phyloP scores from a whole-genome alignment of 148 eudicot species.

The Camellia granthamiana region DNA sequence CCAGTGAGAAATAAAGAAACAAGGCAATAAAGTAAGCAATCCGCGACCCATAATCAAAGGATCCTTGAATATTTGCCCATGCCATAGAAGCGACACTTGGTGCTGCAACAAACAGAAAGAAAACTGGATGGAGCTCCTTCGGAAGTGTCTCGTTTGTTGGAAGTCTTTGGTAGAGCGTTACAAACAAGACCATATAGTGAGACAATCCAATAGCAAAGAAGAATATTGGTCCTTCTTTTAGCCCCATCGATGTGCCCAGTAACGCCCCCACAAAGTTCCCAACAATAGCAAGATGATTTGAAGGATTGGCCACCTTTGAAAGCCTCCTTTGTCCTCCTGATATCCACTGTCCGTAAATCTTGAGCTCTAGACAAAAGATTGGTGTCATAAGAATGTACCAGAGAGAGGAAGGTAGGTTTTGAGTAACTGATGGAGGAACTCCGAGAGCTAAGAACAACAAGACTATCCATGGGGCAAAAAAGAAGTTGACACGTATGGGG shows the following conservation, averaged over 20 bases:
- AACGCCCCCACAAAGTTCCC: conserved; percentile 92
- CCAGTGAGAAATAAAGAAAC: conserved; percentile 91
- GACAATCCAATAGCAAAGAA: conserved; percentile 92
- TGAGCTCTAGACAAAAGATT: conserved; percentile 63
- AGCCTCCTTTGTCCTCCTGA: conserved; percentile 88
- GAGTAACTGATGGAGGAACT: conserved; percentile 50
- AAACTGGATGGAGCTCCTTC: conserved; percentile 93
- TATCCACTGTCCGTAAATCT: conserved; percentile 98
- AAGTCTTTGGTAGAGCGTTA: conserved; percentile 86
- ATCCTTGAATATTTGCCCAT: conserved; percentile 80
- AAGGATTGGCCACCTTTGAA: conserved; percentile 87
- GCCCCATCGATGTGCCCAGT: conserved; percentile 88
- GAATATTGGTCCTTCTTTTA: conserved; percentile 82
- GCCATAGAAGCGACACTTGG: conserved; percentile 95
- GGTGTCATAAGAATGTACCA: conserved; percentile 93
- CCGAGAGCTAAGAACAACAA: conserved; percentile 65
- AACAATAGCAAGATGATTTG: conserved; percentile 70
- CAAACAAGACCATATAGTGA: conserved; percentile 80
- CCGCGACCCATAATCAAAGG: conserved; percentile 64
- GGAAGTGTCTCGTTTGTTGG: conserved; percentile 92
- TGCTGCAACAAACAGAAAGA: conserved; percentile 86
- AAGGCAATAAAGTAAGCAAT: conserved; percentile 78
- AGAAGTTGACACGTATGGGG: conserved; percentile 83
- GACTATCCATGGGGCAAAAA: conserved; percentile 88
- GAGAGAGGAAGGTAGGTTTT: conserved; percentile 36